These are phyloP conservation scores for Rhizopogon vulgaris DNA, from an alignment of 768 basidiomycete genomes.

Conservation along the genomic window DNA sequence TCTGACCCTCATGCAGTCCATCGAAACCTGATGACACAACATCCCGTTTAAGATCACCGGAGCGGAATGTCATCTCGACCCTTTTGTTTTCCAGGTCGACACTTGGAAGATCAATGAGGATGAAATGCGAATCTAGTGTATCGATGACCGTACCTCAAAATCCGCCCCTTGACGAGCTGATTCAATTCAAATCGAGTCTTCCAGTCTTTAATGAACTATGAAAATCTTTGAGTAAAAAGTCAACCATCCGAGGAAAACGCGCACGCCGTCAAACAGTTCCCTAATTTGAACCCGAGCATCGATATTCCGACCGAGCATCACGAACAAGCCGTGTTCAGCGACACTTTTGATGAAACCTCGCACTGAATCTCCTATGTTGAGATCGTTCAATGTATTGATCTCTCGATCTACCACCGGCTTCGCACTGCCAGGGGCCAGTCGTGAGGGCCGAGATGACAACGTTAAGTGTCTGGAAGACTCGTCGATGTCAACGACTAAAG, in stretches of 20 bases:
- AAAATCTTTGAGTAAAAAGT: conserved; percentile 7
- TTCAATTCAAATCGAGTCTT: conserved; percentile 70
- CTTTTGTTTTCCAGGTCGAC: conserved; percentile 66
- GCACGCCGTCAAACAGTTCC: conserved; percentile 84
- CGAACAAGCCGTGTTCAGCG: conserved; percentile 83
- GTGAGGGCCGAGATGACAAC: conserved; percentile 78
- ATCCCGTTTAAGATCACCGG: conserved; percentile 44
- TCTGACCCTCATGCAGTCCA: conserved; percentile 74
- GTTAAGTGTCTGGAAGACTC: conserved; percentile 57
- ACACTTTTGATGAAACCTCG: conserved; percentile 90
- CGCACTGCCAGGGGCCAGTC: conserved; percentile 47
- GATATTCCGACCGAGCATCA: conserved; percentile 74
- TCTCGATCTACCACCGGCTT: conserved; percentile 60
- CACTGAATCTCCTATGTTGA: conserved; percentile 69
- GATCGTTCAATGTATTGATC: conserved; percentile 50
- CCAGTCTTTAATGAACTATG: conserved; percentile 94
- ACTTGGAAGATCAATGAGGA: conserved; percentile 34
- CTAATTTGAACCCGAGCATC: conserved; percentile 91
- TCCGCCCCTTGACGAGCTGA: conserved; percentile 83
- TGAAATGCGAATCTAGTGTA: background rate
- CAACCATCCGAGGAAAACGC: background rate
- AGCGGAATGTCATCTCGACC: conserved; percentile 87
- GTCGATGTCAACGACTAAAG: conserved; percentile 67
- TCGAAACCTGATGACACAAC: conserved; percentile 34
- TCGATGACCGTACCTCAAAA: conserved; percentile 53